These are phyloP conservation scores for Theobroma cacao DNA, from an alignment of 345 rosid genomes.

Conservation along the genomic window DNA sequence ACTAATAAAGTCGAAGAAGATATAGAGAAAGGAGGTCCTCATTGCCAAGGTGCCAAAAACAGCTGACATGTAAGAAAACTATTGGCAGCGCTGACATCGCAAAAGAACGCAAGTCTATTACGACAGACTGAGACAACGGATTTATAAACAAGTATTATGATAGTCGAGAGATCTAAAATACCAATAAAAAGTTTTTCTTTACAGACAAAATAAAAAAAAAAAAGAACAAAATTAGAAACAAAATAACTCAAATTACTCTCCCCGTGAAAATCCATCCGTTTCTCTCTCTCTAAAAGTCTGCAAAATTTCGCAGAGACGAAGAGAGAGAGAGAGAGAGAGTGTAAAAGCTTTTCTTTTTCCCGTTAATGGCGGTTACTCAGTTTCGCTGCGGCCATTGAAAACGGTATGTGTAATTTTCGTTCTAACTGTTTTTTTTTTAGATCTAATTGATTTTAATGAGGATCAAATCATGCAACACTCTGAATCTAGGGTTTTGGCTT, in stretches of 20 bases:
- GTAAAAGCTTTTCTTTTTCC: neutral
- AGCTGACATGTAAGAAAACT: neutral
- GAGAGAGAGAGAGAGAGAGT: neutral
- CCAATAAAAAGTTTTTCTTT: too few relatives aligned
- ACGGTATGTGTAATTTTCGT: neutral
- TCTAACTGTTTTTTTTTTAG: neutral
- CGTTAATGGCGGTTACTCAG: neutral
- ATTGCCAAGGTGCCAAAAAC: neutral
- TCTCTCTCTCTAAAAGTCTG: neutral
- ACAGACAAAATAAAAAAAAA: too few relatives aligned
- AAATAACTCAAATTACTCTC: too few relatives aligned
- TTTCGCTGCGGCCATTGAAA: neutral
- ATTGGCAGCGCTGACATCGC: neutral
- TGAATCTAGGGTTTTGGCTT: neutral
- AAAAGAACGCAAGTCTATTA: neutral
- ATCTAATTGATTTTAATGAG: neutral
- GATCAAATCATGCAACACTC: slow-evolving; percentile 5
- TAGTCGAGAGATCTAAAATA: too few relatives aligned
- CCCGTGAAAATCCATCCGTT: too few relatives aligned
- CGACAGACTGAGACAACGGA: too few relatives aligned
- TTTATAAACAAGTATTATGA: too few relatives aligned
- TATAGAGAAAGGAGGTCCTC: too few relatives aligned
- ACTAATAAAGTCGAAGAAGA: too few relatives aligned
- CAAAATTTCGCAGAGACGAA: neutral
- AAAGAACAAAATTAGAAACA: too few relatives aligned